phyloP scores from a whole-genome alignment of 176 grass and related monocot genomes.

The Cenchrus americanus region DNA sequence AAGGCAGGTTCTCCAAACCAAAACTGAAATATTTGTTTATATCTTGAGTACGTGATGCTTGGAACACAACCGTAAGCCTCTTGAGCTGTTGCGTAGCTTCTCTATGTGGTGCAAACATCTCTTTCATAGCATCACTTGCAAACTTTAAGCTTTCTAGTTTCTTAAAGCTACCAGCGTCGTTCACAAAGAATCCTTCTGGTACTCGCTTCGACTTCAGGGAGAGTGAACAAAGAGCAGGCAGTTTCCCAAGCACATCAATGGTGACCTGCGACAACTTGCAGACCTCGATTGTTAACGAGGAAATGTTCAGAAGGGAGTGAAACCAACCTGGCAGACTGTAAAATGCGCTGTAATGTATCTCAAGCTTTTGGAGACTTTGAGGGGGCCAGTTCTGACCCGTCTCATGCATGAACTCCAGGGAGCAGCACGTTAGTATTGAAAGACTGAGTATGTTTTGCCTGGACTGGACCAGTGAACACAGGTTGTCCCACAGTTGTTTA shows the following conservation, averaged over 20 bases:
- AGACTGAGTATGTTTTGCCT: not conserved
- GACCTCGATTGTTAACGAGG: conserved; percentile 9
- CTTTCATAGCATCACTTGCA: not conserved
- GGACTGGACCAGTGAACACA: not conserved
- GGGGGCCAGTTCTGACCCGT: not conserved
- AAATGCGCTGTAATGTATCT: not conserved
- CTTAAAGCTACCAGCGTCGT: not conserved
- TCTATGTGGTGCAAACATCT: conserved; percentile 3
- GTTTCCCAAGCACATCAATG: not conserved
- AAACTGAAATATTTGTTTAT: not conserved
- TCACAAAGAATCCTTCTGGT: not conserved
- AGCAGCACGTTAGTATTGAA: not conserved
- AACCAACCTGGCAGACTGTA: not conserved
- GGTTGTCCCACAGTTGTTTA: not conserved
- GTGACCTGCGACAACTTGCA: not conserved
- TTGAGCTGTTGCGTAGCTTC: not conserved
- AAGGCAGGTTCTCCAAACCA: conserved; percentile 1
- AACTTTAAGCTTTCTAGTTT: not conserved
- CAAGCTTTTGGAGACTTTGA: not conserved
- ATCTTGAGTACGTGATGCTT: not conserved
- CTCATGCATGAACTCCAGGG: not conserved
- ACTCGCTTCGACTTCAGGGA: not conserved
- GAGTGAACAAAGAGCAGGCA: not conserved
- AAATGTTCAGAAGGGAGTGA: not conserved
- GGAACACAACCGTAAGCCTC: not conserved